Percentiles rank a stretch among this genome's conserved stretches.
Evolutionary conservation across 176 grass and related monocot genomes (phyloP).

Genomic region (Dactylis glomerata): DNA sequence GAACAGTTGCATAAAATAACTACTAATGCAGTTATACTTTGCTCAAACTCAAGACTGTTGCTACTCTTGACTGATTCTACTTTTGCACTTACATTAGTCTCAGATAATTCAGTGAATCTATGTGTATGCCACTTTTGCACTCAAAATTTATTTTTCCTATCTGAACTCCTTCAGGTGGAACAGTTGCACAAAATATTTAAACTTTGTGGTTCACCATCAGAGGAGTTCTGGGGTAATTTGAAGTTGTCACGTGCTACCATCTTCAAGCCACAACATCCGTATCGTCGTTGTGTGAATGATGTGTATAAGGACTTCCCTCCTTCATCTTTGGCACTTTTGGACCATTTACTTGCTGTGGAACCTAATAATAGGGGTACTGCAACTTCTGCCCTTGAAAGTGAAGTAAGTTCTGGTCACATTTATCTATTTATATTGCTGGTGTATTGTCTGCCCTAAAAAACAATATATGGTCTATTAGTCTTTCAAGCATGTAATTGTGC

Average conservation of each 20-base stretch:
- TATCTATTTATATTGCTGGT: conserved; percentile 15
- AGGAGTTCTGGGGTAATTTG: conserved; percentile 24
- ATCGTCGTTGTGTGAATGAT: conserved; percentile 21
- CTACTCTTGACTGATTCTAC: background rate
- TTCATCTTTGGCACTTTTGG: conserved; percentile 70
- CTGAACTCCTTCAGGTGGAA: conserved; percentile 12
- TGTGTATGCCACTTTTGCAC: background rate
- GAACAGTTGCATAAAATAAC: too few relatives aligned
- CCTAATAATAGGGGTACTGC: conserved; percentile 72
- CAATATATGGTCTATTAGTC: conserved; percentile 4
- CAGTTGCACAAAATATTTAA: conserved; percentile 24
- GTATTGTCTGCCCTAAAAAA: background rate
- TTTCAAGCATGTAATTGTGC: background rate
- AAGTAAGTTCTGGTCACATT: conserved; percentile 54
- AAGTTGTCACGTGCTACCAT: conserved; percentile 20
- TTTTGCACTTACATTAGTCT: background rate
- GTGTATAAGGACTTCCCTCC: conserved; percentile 67
- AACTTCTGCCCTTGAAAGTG: conserved; percentile 74
- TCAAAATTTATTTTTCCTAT: background rate
- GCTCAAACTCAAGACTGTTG: conserved; percentile 5
- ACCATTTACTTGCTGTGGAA: conserved; percentile 84
- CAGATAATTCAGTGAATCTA: background rate
- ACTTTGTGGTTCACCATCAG: conserved; percentile 25
- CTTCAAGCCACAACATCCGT: conserved; percentile 24
- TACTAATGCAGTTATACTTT: conserved; percentile 5